Percentiles rank a stretch among this genome's conserved stretches.
phyloP scores from a whole-genome alignment of 345 rosid genomes.

The Murraya koenigii region DNA sequence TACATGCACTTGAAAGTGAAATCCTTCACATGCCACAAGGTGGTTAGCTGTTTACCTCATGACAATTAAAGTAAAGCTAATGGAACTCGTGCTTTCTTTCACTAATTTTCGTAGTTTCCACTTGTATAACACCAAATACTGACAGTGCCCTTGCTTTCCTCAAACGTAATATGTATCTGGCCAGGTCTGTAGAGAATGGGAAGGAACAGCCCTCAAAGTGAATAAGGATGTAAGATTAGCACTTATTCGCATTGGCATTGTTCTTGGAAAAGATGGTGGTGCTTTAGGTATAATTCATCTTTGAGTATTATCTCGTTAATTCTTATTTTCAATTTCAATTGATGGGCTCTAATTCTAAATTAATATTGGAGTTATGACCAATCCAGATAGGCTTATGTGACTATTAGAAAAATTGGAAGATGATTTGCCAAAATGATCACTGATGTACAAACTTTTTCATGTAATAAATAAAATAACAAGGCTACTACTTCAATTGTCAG shows the following conservation, averaged over 20 bases:
- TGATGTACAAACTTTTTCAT: neutral
- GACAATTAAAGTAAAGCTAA: neutral
- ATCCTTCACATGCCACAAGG: neutral
- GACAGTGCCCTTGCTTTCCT: neutral
- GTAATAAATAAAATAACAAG: neutral
- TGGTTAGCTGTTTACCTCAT: neutral
- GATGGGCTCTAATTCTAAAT: neutral
- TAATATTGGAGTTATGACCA: neutral
- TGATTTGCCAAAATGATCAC: neutral
- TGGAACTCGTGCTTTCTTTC: neutral
- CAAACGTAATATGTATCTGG: slow-evolving; percentile 2
- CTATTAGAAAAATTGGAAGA: neutral
- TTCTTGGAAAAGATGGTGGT: slow-evolving; percentile 97
- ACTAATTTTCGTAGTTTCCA: neutral
- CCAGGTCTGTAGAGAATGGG: slow-evolving; percentile 98
- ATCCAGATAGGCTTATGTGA: neutral
- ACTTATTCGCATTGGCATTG: slow-evolving; percentile 89
- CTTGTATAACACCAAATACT: neutral
- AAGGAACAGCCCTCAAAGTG: slow-evolving; percentile 68
- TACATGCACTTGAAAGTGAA: neutral
- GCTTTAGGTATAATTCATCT: slow-evolving; percentile 61
- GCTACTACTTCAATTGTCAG: neutral
- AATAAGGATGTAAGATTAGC: slow-evolving; percentile 74
- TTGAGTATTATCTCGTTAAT: slow-evolving; percentile 5
- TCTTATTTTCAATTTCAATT: neutral